Evolutionary conservation across 2,329 filamentous ascomycete genomes (phyloP), one percentile per base, ranked within the genome.

Genomic region (Penicillium rolfsii): DNA sequence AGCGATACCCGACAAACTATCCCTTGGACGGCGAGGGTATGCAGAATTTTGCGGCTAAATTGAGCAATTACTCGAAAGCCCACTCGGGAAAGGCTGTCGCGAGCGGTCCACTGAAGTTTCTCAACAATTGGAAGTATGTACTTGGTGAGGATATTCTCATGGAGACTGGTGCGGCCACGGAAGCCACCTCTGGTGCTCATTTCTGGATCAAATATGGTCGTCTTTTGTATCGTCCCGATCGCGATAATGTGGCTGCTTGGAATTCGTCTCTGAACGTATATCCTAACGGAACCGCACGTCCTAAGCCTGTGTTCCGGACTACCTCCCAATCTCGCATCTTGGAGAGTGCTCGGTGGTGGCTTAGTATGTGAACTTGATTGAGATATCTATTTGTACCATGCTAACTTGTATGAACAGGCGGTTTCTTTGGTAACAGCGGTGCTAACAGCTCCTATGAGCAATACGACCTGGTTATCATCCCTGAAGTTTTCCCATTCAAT

Each of bases 141-240:
- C 65, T 85, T 67, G 73, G 76, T 11, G 72, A 76, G 22, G 76
- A 79, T 22, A 76, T 77, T 19, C 73, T 85, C 6, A 82, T 82
- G n/a, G 80, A 78, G 43, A 70, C 79, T 6, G 83, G 84, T 30
- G 83, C 83, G 11, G 67, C 73, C 1, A 83, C 83, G 2, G 82
- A 85, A 64, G 83, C 84, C 59, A 67, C 72, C 11, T 71, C 79
- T 9, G 84, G 84, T 9, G 80, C 82, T 5, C 71, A 75, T 12
- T 85, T 85, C 69, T 85, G 83, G 83, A 80, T 81, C 65, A 76
- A 77, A 41, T 86, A 86, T 61, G 84, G 84, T 4, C 76, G 84
- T 28, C 79, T 79, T 4, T 69, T 86, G 33, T 86, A 81, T 70
- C 81, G 83, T 58, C 81, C 84, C 1, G 74, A 76, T 8, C 65